Evolutionary conservation across 2,329 filamentous ascomycete species (phyloP).

Genomic region (Aspergillus niger): DNA sequence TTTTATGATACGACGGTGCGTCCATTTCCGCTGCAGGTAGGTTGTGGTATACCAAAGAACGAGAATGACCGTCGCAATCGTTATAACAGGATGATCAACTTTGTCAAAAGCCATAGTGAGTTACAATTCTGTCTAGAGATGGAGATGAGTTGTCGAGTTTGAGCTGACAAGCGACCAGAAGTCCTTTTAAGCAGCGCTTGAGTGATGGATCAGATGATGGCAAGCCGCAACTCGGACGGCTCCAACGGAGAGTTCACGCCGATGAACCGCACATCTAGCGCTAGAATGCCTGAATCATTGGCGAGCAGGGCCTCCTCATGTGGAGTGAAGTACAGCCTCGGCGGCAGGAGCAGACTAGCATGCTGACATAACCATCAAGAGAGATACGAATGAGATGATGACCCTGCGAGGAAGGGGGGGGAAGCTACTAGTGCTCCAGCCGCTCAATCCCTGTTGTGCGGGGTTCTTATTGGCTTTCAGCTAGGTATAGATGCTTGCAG

Average conservation of each 20-base stretch:
- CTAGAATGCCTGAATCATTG: neutral
- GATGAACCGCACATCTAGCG: neutral
- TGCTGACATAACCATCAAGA: no score
- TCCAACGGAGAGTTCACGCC: neutral
- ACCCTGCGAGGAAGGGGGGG: no score
- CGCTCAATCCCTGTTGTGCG: no score
- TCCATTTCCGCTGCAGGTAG: slow-evolving; percentile 17
- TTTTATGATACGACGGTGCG: slow-evolving; percentile 16
- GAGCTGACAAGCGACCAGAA: neutral
- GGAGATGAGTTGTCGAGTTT: neutral
- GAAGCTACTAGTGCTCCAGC: no score
- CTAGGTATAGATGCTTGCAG: no score
- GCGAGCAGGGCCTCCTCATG: neutral
- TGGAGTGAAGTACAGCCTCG: neutral
- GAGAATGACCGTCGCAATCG: slow-evolving; percentile 7
- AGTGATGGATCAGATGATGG: neutral
- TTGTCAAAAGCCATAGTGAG: neutral
- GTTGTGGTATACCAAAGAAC: slow-evolving; percentile 16
- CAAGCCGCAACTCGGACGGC: neutral
- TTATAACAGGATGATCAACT: slow-evolving; percentile 6
- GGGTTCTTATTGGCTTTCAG: no score
- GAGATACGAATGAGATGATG: no score
- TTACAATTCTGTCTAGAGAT: neutral
- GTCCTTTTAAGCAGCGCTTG: neutral
- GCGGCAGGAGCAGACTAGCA: neutral